Conservation (phyloP, 805 yeast species). For the Metschnikowia hibisci region DNA sequence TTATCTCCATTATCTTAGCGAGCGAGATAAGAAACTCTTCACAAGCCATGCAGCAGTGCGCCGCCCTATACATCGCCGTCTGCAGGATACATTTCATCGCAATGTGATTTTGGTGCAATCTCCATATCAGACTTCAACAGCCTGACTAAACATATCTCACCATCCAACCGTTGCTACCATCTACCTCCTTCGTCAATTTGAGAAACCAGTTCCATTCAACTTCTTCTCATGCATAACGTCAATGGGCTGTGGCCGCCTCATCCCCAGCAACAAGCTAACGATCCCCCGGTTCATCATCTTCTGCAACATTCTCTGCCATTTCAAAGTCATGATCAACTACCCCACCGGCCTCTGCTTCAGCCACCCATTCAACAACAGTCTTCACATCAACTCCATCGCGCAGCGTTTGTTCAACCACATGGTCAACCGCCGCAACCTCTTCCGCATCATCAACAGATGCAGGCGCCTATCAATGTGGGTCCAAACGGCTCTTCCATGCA, state of each 20-base stretch:
- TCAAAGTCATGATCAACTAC: not conserved
- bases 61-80: too few relatives aligned
- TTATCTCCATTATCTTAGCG: too few relatives aligned
- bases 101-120: too few relatives aligned
- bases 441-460: not conserved
- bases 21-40: too few relatives aligned
- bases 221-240: not conserved
- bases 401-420: not conserved
- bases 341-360: constrained; percentile 1
- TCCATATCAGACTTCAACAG: too few relatives aligned
- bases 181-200: too few relatives aligned
- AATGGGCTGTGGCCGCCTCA: constrained; percentile 1
- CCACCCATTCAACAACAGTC: constrained; percentile 1
- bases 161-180: too few relatives aligned
- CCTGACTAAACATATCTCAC: too few relatives aligned
- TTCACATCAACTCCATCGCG: not conserved
- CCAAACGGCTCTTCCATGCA: not conserved
- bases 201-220: too few relatives aligned
- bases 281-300: not conserved
- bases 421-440: not conserved
- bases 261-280: not conserved
- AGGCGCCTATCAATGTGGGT: not conserved
- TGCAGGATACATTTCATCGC: too few relatives aligned
- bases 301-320: constrained; percentile 1
- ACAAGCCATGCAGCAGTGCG: too few relatives aligned